Percentiles rank a stretch among this genome's conserved stretches.
Conservation (phyloP, 768 basidiomycete genomes). For the Boletus pseudo-olivaceus region DNA sequence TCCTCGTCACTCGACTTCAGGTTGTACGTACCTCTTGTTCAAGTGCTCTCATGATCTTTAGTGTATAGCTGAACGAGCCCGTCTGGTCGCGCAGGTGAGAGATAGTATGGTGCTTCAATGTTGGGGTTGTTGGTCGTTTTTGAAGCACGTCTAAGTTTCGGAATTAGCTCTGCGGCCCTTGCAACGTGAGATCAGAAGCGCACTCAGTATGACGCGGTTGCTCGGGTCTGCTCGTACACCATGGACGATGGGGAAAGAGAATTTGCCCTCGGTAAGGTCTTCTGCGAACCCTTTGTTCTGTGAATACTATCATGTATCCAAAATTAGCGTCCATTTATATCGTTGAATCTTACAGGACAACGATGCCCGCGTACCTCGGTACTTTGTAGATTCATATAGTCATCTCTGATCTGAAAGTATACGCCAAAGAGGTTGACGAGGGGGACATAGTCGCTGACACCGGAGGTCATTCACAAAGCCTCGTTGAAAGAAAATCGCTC, state of each 20-base stretch:
- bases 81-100: constrained; percentile 72
- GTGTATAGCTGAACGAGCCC: constrained; percentile 83
- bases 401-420: constrained; percentile 96
- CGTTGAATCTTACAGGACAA: neutral
- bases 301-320: constrained; percentile 46
- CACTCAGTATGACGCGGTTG: constrained; percentile 83
- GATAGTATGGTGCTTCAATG: constrained; percentile 79
- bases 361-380: constrained; percentile 52
- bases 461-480: neutral
- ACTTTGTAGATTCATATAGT: constrained; percentile 93
- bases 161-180: neutral
- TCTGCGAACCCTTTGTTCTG: constrained; percentile 67
- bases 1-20: neutral
- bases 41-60: constrained; percentile 60
- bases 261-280: constrained; percentile 78
- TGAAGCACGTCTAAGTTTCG: constrained; percentile 73
- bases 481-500: constrained; percentile 13
- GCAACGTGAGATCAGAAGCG: constrained; percentile 22
- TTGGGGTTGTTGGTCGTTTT: constrained; percentile 82
- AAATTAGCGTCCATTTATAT: neutral
- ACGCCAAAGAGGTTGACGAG: constrained; percentile 92
- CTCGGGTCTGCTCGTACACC: constrained; percentile 73
- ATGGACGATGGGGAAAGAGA: constrained; percentile 77
- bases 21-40: constrained; percentile 47
- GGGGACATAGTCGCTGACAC: constrained; percentile 78